Base-by-base conservation (phyloP, 2,329 filamentous ascomycete species). In the Zymoseptoria brevis region DNA sequence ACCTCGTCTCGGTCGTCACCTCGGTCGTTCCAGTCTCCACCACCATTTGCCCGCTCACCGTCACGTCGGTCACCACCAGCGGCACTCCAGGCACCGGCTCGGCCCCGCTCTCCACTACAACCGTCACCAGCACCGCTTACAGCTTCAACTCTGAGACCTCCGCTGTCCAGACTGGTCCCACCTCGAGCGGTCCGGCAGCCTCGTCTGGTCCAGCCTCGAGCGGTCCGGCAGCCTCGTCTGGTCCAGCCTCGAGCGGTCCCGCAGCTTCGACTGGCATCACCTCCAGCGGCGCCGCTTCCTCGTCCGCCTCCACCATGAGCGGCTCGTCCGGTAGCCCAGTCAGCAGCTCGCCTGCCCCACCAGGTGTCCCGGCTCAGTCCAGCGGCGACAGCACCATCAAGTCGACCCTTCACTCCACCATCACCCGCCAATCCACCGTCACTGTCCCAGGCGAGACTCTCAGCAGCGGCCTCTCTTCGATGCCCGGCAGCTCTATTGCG, bases 21-120 rank as follows among this genome's bases (percentile, higher is more conserved):
- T 72, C 73, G 52, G 70, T 74, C 61, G 63, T 76, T 55, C 68
- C 73, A 50, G 65, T 74, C 50, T 75, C 73, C 50, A 79, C 76
- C 58, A 78, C 76, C 48, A 69, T 78, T 68, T 78, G 76, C 69
- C 73, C 76, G 29, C 66, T 73, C 56, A 75, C 74, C 16, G 54
- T 71, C 57, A 69, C 72, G 2, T 64, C 66, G 19, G 56, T 64
- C 55, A 29, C 51, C 29, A 55, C 55, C 48, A 57, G 55, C 9
- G 53, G 56, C 41, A 54, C 41, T 53, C 54, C 54, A 16, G 19
- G 30, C 29, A 55, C 30, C 54, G 35, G 13, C 29, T 57, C 60
- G 2, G 52, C 52, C n/a, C 53, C 53, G 7, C 49, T 55, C 26
- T 22, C 45, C 26, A 56, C 54, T 19, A 21, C 50, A 22, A 55